phyloP scores from a whole-genome alignment of 306 rosid genomes.

The Castanea crenata region DNA sequence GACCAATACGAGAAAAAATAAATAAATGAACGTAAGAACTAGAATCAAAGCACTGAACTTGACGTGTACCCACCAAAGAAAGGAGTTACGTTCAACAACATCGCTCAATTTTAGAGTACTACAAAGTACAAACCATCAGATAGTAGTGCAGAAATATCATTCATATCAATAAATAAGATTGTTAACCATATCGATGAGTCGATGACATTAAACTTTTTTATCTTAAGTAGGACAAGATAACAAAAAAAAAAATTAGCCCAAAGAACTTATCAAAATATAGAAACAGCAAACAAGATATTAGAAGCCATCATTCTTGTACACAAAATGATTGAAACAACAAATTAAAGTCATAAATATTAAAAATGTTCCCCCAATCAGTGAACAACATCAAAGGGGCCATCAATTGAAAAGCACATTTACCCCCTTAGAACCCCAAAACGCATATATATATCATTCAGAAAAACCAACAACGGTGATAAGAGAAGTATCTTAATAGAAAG shows the following conservation, averaged over 20 bases:
- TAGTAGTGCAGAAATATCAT: no score
- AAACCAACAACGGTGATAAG: conserved; percentile 7
- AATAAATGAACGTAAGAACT: no score
- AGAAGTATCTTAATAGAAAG: conserved; percentile 15
- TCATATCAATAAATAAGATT: no score
- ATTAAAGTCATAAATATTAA: conserved; percentile 1
- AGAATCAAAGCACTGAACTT: no score
- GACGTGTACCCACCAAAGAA: no score
- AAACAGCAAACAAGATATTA: background rate
- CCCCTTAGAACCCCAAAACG: background rate
- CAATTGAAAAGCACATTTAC: conserved; percentile 4
- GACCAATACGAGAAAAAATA: no score
- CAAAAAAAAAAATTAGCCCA: background rate
- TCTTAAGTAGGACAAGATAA: background rate
- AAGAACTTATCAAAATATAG: background rate
- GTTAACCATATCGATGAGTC: no score
- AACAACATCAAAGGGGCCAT: conserved; percentile 5
- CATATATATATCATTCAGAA: background rate
- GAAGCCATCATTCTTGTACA: conserved; percentile 11
- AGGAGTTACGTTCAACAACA: no score
- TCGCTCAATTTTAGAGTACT: no score
- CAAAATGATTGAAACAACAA: conserved; percentile 1
- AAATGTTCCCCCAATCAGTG: conserved; percentile 11
- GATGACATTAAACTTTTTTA: no score
- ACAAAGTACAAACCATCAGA: no score